Evolutionary conservation across 2,329 filamentous ascomycete genomes (phyloP), one percentile per base, ranked within the genome.

Genomic region (Diaporthe velutina): DNA sequence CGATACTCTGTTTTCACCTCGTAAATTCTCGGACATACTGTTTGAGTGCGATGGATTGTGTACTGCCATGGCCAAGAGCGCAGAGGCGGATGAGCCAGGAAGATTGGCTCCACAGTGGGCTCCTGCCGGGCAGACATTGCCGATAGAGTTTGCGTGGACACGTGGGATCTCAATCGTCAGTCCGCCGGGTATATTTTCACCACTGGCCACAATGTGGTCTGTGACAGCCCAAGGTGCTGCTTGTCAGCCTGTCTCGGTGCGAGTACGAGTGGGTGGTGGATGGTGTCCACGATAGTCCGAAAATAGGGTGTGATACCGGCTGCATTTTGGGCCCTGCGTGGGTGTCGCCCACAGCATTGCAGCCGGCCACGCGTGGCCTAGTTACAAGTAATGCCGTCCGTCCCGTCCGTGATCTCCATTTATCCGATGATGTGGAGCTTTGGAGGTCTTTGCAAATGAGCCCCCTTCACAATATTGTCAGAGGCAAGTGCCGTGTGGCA

Each of bases 281-380:
- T 28, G n/a, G 64, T 54, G 64, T 25, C 45, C 64, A 50, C 45
- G 64, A 70, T 35, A 15, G 25, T 50, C 72, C 64, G 54, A 61
- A 71, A 70, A 74, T 74, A 70, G 64, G 58, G 55, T 74, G 72
- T 74, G 72, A 74, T 74, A 71, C 68, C 25, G 72, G 52, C 72
- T 70, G 64, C 64, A 54, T 68, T 54, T 54, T 40, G n/a, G 48
- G 64, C 45, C 22, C n/a, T 40, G 48, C 9, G 30, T 68, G 30
- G 64, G 30, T 67, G 45, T 67, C 22, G 45, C 64, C 61, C 33
- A 19, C 45, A 52, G 61, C 61, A 67, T 50, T 35, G 61, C 61
- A 67, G 30, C 61, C 30, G 42, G 17, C 42, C 28, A 45, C 40
- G 61, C 42, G 30, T 45, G 40, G 61, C 42, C 61, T 50, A 33